Conservation (phyloP, 2,329 filamentous ascomycete genomes). For the Stemphylium beticola region DNA sequence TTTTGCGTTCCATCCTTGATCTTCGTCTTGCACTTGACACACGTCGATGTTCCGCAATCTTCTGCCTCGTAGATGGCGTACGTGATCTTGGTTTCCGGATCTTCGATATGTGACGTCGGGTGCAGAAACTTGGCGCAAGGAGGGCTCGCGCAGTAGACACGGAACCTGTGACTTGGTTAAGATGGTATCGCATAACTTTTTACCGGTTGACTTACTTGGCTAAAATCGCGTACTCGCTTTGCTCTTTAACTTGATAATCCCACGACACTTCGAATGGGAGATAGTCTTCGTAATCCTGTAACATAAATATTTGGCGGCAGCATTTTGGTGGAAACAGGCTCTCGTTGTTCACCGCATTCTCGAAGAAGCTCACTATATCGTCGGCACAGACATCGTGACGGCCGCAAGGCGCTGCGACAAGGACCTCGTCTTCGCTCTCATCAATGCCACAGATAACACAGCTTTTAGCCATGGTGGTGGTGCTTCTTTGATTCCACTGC, state of each 20-base stretch:
- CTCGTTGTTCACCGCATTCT: slow-evolving; percentile 35
- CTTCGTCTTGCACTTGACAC: slow-evolving; percentile 31
- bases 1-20: slow-evolving; percentile 9
- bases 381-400: slow-evolving; percentile 34
- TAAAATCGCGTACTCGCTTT: slow-evolving; percentile 37
- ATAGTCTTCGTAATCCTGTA: slow-evolving; percentile 29
- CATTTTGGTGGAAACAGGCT: slow-evolving; percentile 39
- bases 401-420: slow-evolving; percentile 29
- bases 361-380: slow-evolving; percentile 31
- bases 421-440: slow-evolving; percentile 19
- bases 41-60: slow-evolving; percentile 30
- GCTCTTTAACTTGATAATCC: slow-evolving; percentile 33
- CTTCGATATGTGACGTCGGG: slow-evolving; percentile 24
- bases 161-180: slow-evolving; percentile 22
- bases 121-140: slow-evolving; percentile 33
- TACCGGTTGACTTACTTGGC: slow-evolving; percentile 28
- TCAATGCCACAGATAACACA: slow-evolving; percentile 36
- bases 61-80: slow-evolving; percentile 33
- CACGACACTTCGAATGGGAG: slow-evolving; percentile 26
- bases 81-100: slow-evolving; percentile 14
- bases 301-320: slow-evolving; percentile 31
- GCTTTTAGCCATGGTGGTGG: slow-evolving; percentile 11
- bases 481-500: not conserved
- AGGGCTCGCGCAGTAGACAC: slow-evolving; percentile 34
- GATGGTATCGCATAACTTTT: too few relatives aligned